Conservation (phyloP, 139 green algal species). For the Chlamydomonas schloesseri region DNA sequence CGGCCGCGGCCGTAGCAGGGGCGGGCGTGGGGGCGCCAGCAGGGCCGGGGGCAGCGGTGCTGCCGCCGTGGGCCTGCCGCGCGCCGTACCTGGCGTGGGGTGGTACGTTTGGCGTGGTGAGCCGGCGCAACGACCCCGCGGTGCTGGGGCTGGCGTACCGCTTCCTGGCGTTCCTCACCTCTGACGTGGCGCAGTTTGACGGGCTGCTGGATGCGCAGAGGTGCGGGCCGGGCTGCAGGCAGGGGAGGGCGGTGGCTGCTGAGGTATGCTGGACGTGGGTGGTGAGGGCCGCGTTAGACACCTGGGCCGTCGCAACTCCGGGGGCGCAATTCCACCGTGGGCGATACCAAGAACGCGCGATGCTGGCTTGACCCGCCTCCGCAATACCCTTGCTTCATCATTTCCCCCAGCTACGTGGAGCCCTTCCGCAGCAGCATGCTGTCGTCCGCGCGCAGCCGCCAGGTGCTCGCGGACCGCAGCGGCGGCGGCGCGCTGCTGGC, state of each 20-base stretch:
- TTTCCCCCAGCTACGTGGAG: not conserved
- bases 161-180: slow-evolving; percentile 10
- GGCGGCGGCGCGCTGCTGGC: not conserved
- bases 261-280: too few species aligned
- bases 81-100: slow-evolving; percentile 26
- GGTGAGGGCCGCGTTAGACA: too few species aligned
- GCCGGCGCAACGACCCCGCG: not conserved
- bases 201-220: not conserved
- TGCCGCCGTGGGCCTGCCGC: slow-evolving; percentile 7
- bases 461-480: not conserved
- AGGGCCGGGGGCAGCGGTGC: not conserved
- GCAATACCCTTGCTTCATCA: too few species aligned
- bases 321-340: too few species aligned
- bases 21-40: too few species aligned
- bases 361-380: too few species aligned
- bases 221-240: too few species aligned
- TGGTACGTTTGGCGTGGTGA: slow-evolving; percentile 13
- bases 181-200: not conserved
- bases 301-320: too few species aligned
- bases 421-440: slow-evolving; percentile 7
- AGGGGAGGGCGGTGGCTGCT: too few species aligned
- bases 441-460: not conserved
- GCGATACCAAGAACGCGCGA: too few species aligned
- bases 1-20: too few species aligned
- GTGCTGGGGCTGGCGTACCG: not conserved